Evolutionary conservation across 2,329 filamentous ascomycete species (phyloP).

Genomic region (Colletotrichum orbiculare): DNA sequence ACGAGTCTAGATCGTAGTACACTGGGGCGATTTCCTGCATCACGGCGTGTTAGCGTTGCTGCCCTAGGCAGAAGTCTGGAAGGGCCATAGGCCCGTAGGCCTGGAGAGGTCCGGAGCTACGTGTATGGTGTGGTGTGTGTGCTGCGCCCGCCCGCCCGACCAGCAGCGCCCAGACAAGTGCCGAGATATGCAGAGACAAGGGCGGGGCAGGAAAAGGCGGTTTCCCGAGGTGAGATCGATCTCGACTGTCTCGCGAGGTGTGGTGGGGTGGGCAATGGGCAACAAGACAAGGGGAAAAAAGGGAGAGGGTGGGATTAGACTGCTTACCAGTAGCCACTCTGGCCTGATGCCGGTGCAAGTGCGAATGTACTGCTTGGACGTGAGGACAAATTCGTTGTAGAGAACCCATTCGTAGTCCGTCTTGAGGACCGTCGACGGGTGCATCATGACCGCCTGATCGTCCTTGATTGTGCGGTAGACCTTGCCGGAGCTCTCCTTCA

Average conservation of each 20-base stretch:
- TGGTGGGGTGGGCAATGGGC: conserved; percentile 1
- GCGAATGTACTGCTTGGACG: conserved; percentile 97
- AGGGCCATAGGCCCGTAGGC: too few species aligned
- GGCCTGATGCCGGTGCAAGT: conserved; percentile 92
- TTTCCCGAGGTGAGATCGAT: conserved; percentile 1
- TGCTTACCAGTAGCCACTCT: conserved; percentile 89
- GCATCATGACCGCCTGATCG: conserved; percentile 90
- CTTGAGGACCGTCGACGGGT: conserved; percentile 90
- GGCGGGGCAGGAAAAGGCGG: neutral
- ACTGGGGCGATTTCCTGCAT: conserved; percentile 86
- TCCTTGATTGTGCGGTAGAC: conserved; percentile 97
- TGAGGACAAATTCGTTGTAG: conserved; percentile 98
- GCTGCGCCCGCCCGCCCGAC: too few species aligned
- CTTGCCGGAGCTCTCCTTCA: conserved; percentile 89
- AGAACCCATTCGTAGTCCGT: conserved; percentile 96
- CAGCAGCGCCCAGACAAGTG: conserved; percentile 13
- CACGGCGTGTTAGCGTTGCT: conserved; percentile 5
- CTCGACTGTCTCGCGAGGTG: neutral
- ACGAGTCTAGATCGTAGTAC: conserved; percentile 89
- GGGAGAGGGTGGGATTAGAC: neutral
- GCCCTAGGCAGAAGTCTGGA: neutral
- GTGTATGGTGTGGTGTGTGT: neutral
- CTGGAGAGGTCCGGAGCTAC: neutral
- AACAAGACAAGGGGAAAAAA: conserved; percentile 1
- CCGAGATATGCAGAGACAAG: conserved; percentile 7